Conservation (phyloP, 805 yeast species). For the Lachancea mirantina region DNA sequence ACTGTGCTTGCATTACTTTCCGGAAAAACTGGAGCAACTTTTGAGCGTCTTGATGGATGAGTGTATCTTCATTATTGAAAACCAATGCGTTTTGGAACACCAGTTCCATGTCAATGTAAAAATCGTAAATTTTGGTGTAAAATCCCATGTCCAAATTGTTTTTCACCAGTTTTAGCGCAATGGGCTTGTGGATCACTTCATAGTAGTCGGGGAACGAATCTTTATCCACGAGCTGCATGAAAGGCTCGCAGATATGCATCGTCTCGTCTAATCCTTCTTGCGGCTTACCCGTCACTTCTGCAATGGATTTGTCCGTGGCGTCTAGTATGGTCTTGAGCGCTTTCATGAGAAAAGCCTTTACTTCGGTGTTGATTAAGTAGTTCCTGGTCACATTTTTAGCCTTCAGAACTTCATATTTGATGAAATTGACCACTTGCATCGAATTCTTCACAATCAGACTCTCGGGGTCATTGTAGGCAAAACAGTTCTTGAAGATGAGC, state of each 20-base stretch:
- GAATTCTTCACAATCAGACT: constrained; percentile 66
- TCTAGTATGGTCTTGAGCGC: constrained; percentile 23
- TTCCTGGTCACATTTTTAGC: constrained; percentile 30
- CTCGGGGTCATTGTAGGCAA: constrained; percentile 59
- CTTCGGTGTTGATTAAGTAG: constrained; percentile 22
- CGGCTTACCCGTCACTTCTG: constrained; percentile 15
- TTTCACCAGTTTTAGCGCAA: constrained; percentile 57
- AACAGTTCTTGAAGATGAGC: constrained; percentile 64
- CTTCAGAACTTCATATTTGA: constrained; percentile 42
- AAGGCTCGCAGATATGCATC: constrained; percentile 53
- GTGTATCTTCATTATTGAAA: constrained; percentile 68
- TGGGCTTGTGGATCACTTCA: constrained; percentile 62
- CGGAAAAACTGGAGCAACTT: constrained; percentile 49
- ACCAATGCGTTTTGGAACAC: constrained; percentile 74
- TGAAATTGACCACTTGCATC: constrained; percentile 46
- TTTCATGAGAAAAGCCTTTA: constrained; percentile 17
- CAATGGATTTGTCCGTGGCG: constrained; percentile 20
- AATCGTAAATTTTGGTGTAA: constrained; percentile 49
- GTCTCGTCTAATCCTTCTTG: constrained; percentile 20
- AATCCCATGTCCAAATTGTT: constrained; percentile 45
- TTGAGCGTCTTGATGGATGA: constrained; percentile 64
- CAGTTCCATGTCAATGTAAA: constrained; percentile 49
- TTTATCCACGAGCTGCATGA: constrained; percentile 64
- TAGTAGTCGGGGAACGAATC: constrained; percentile 76
- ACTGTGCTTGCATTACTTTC: constrained; percentile 21